These are phyloP conservation scores for Nigrospora osmanthi DNA, from an alignment of 2,329 filamentous ascomycete genomes.

Conservation along the genomic window DNA sequence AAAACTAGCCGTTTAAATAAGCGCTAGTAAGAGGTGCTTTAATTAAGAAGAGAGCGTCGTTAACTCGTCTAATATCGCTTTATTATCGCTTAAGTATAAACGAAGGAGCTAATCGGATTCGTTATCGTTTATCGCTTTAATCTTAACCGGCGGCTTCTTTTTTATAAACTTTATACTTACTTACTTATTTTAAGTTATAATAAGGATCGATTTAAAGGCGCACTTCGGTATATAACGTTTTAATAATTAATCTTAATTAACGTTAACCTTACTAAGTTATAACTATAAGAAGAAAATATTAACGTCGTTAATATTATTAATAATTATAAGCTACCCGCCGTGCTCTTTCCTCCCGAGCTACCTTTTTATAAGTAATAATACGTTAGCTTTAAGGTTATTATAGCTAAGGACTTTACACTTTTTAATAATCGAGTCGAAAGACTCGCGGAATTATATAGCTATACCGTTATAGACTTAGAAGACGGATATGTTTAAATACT, in stretches of 20 bases:
- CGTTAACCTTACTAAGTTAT: no score
- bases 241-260: slow-evolving; percentile 6
- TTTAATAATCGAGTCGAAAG: slow-evolving; percentile 16
- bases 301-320: slow-evolving; percentile 9
- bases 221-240: slow-evolving; percentile 19
- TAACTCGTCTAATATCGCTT: background rate
- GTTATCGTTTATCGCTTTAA: slow-evolving; percentile 16
- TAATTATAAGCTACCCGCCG: slow-evolving; percentile 11
- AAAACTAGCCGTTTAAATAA: slow-evolving; percentile 25
- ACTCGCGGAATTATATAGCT: slow-evolving; percentile 17
- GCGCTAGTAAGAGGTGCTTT: slow-evolving; percentile 23
- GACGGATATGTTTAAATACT: slow-evolving; percentile 14
- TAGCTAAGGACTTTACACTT: slow-evolving; percentile 13
- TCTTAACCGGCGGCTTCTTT: slow-evolving; percentile 13
- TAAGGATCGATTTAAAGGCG: slow-evolving; percentile 17
- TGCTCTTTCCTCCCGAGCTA: slow-evolving; percentile 16
- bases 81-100: slow-evolving; percentile 4
- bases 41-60: slow-evolving; percentile 15
- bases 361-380: slow-evolving; percentile 13
- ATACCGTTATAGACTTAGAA: slow-evolving; percentile 26
- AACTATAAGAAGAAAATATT: slow-evolving; percentile 2
- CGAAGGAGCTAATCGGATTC: slow-evolving; percentile 17
- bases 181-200: slow-evolving; percentile 26
- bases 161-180: slow-evolving; percentile 13
- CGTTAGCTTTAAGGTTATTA: slow-evolving; percentile 11